Evolutionary conservation across 139 green algal species (phyloP), one percentile per base, ranked within the genome.

Genomic region (Chlamydomonas asymmetrica): DNA sequence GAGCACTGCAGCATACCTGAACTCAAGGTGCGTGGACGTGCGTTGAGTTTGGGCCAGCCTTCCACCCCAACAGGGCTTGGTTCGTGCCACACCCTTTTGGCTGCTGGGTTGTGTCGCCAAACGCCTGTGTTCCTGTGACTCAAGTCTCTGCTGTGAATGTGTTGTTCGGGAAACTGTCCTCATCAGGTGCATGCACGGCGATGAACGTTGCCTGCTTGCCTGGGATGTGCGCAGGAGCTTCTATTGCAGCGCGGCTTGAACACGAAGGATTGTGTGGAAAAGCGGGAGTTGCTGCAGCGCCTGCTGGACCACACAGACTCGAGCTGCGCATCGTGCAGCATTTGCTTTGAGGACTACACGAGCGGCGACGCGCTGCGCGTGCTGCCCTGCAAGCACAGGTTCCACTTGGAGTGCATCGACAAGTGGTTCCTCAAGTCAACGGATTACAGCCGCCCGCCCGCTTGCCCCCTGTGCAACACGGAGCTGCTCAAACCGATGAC

Each of bases 321-420:
- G 23, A 75, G 63, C 45, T 68, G 66, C n/a, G 34, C 66, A 8
- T 78, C 68, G 4, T 92, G 88, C 79, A 77, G 37, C 63, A 83
- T 92, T 2, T 92, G 88, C 82, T 86, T 75, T n/a, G 88, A 92
- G 40, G 85, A 85, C 20, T 88, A 87, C 43, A 67, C 35, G 34
- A 43, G 65, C 38, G 86, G 80, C 31, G 87, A 91, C 49, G 63
- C 73, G n/a, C 78, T 92, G 73, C 80, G 88, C 1, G 71, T 82
- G 61, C 71, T 93, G 66, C 76, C 65, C 22, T 92, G 88, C 75
- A 60, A 62, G 27, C 87, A 92, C 74, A 52, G 72, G 5, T 92
- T 84, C 73, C 87, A 92, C 73, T 56, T 90, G 32, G 88, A 91
- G 74, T 93, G 89, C 61, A 70, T 93, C 37, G 88, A 93, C 69